These are phyloP conservation scores for Chlorella sp. DNA, from an alignment of 139 green algal genomes.

Conservation along the genomic window DNA sequence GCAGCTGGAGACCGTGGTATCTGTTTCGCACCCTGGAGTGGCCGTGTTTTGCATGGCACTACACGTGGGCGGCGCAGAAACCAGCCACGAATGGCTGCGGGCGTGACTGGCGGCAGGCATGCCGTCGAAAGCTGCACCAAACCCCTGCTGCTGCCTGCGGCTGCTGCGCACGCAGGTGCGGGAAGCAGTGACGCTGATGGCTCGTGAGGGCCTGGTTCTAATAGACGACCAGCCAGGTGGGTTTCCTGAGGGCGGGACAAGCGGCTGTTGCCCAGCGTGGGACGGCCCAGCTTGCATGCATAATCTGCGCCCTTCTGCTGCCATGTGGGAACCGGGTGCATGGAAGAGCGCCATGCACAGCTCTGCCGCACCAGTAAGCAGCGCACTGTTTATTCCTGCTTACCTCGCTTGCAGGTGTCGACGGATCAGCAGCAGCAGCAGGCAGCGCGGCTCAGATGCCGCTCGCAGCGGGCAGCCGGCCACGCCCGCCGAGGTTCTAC, in stretches of 20 bases:
- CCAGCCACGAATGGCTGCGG: no score
- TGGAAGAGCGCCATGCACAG: background rate
- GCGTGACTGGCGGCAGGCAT: no score
- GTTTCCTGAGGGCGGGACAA: background rate
- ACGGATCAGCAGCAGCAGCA: background rate
- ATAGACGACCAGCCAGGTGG: constrained; percentile 71
- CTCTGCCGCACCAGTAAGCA: background rate
- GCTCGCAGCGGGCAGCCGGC: constrained; percentile 1
- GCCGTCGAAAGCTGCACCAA: no score
- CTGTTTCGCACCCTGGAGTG: no score
- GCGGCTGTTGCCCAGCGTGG: no score
- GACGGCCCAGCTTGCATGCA: no score
- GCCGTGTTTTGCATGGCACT: no score
- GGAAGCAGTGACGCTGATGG: constrained; percentile 28
- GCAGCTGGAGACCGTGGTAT: no score
- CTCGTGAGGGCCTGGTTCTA: constrained; percentile 78
- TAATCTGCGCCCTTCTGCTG: no score
- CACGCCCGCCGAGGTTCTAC: constrained; percentile 31
- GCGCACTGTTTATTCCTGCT: background rate
- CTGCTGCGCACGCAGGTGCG: background rate
- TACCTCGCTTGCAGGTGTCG: background rate
- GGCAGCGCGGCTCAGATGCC: background rate
- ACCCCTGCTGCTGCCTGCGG: no score
- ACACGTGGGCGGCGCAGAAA: no score
- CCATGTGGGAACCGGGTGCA: background rate